Evolutionary conservation across 805 yeast genomes (phyloP).

Genomic region (Saccharomycopsis sp.): DNA sequence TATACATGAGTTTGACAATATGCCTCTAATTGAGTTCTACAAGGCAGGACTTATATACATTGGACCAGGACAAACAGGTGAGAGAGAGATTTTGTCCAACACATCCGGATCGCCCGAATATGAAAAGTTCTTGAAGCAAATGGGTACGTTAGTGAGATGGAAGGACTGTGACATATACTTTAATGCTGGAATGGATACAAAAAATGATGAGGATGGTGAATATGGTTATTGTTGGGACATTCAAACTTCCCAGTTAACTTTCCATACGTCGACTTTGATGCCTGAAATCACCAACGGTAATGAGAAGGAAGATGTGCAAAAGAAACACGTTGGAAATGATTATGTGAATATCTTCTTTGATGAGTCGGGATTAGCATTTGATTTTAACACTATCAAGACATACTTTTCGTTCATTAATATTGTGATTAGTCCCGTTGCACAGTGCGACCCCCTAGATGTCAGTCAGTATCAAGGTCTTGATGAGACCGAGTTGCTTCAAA

Average conservation of each 20-base stretch:
- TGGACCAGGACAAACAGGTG: constrained; percentile 58
- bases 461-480: background rate
- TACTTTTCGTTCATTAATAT: constrained; percentile 81
- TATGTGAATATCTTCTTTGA: constrained; percentile 77
- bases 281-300: constrained; percentile 40
- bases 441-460: background rate
- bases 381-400: constrained; percentile 62
- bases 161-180: constrained; percentile 48
- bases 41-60: constrained; percentile 75
- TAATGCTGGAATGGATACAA: constrained; percentile 76
- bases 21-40: constrained; percentile 72
- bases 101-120: constrained; percentile 57
- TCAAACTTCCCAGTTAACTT: constrained; percentile 62
- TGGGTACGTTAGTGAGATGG: constrained; percentile 59
- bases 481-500: constrained; percentile 5
- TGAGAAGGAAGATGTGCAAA: constrained; percentile 46
- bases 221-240: constrained; percentile 69
- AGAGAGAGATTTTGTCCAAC: constrained; percentile 59
- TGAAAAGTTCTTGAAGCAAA: constrained; percentile 46
- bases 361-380: constrained; percentile 62
- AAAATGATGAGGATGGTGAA: constrained; percentile 65
- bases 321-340: constrained; percentile 82
- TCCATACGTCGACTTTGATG: constrained; percentile 81
- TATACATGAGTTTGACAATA: constrained; percentile 57
- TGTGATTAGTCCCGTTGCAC: constrained; percentile 58